phyloP scores from a whole-genome alignment of 331 rosid genomes.

The Stylosanthes scabra region DNA sequence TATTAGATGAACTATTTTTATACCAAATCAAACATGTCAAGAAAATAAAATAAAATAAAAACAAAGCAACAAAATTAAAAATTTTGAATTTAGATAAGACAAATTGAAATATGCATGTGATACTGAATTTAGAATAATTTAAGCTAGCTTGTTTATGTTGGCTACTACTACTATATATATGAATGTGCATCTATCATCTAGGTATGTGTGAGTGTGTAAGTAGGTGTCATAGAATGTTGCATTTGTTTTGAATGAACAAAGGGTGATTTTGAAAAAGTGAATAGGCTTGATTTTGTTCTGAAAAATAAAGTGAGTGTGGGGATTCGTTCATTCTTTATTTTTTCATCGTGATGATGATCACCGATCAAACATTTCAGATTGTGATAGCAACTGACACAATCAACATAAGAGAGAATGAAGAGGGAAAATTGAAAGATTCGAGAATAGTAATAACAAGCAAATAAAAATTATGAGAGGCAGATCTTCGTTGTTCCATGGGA shows the following conservation, averaged over 20 bases:
- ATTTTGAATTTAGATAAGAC: no score
- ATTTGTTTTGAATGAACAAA: constrained; percentile 20
- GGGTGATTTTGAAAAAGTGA: constrained; percentile 32
- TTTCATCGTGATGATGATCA: constrained; percentile 32
- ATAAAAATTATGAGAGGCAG: constrained; percentile 79
- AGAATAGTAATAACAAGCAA: constrained; percentile 64
- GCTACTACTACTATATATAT: background rate
- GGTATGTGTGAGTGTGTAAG: constrained; percentile 25
- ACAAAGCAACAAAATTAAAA: no score
- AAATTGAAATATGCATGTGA: no score
- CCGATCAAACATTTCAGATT: constrained; percentile 51
- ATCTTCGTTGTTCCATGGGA: constrained; percentile 84
- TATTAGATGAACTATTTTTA: no score
- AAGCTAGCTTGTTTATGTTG: no score
- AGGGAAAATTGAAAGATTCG: constrained; percentile 64
- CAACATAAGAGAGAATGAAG: constrained; percentile 21
- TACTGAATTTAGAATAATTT: no score
- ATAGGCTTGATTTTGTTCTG: constrained; percentile 17
- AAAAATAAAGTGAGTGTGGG: constrained; percentile 54
- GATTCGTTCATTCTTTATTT: constrained; percentile 48
- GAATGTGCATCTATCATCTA: background rate
- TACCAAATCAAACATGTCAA: no score
- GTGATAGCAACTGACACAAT: constrained; percentile 44
- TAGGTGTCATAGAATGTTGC: constrained; percentile 23
- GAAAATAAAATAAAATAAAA: no score